Evolutionary conservation across 495 filamentous ascomycete species (phyloP).

Genomic region (Aspergillus avenaceus): DNA sequence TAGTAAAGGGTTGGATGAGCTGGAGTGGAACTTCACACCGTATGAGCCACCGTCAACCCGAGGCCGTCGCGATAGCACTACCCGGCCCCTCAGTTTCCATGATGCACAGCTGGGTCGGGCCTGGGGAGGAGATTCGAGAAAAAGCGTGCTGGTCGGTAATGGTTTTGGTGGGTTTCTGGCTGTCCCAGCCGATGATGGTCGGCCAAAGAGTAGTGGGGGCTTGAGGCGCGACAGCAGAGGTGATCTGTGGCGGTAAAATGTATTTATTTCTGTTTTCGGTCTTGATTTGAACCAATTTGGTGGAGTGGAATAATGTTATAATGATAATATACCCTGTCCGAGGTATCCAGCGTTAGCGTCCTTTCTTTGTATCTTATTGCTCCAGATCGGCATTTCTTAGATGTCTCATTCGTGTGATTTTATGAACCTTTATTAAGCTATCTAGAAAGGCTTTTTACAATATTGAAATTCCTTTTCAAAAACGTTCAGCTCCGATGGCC

Average conservation of each 20-base stretch:
- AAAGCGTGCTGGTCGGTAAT: conserved; percentile 65
- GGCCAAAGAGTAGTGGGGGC: conserved; percentile 35
- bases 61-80: conserved; percentile 33
- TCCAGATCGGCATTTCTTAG: too few relatives aligned
- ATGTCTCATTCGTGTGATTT: too few relatives aligned
- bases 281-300: background rate
- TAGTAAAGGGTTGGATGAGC: conserved; percentile 78
- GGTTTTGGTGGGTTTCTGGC: conserved; percentile 79
- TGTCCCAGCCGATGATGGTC: conserved; percentile 57
- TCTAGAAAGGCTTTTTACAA: too few relatives aligned
- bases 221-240: conserved; percentile 32
- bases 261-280: background rate
- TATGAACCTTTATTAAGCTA: too few relatives aligned
- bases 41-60: conserved; percentile 43
- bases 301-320: conserved; percentile 2
- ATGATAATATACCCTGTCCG: conserved; percentile 8
- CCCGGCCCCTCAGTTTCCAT: conserved; percentile 53
- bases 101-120: conserved; percentile 49
- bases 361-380: background rate
- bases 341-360: background rate
- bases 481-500: too few relatives aligned
- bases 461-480: too few relatives aligned
- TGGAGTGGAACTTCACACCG: conserved; percentile 78
- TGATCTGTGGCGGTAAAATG: conserved; percentile 40
- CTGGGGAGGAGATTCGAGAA: conserved; percentile 59